phyloP scores from a whole-genome alignment of 192 early-diverging fungal genomes.

The Backusella psychrophila region DNA sequence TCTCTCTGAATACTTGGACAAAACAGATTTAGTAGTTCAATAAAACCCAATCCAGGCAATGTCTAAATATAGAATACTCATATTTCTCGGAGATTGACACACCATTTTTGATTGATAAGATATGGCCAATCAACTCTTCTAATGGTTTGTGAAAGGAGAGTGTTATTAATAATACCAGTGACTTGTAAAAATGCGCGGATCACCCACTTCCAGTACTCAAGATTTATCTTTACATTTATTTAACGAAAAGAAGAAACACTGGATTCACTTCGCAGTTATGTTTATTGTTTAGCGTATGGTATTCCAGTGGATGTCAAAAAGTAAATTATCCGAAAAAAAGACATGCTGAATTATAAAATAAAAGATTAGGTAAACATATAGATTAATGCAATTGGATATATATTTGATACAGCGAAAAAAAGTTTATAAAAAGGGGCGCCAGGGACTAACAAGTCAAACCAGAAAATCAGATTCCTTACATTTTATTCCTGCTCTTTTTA shows the following conservation, averaged over 20 bases:
- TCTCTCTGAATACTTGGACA: no score
- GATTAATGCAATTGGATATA: background rate
- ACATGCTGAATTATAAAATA: background rate
- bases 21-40: no score
- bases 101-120: background rate
- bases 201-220: background rate
- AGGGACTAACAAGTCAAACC: background rate
- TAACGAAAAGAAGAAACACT: background rate
- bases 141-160: background rate
- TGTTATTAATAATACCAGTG: background rate
- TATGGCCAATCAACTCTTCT: background rate
- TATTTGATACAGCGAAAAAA: background rate
- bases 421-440: background rate
- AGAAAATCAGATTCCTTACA: background rate
- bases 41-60: no score
- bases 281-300: background rate
- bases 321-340: background rate
- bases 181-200: background rate
- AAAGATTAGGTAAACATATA: background rate
- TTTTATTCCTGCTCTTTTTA: background rate
- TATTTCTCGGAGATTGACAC: background rate
- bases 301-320: background rate
- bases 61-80: background rate
- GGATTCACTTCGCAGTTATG: background rate
- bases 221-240: background rate